Conservation (phyloP, 2,329 filamentous ascomycete genomes). For the Fusarium odoratissimum region DNA sequence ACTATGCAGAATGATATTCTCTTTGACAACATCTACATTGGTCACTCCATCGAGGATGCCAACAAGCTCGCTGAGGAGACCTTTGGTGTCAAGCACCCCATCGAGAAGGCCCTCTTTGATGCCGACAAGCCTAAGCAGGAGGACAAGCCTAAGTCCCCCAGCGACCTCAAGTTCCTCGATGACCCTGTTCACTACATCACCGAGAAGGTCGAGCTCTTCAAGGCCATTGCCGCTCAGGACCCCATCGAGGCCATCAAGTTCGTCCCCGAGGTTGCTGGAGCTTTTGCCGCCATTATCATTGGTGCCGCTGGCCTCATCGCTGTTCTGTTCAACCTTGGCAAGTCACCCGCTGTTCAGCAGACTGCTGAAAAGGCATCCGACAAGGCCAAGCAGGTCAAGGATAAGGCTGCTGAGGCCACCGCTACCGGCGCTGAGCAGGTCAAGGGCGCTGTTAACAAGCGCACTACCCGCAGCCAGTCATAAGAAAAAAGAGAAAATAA, state of each 20-base stretch:
- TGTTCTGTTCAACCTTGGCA: constrained; percentile 72
- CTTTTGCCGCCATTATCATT: constrained; percentile 76
- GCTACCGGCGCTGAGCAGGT: constrained; percentile 75
- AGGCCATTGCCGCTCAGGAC: constrained; percentile 83
- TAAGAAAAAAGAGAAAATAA: constrained; percentile 46
- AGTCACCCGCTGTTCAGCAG: constrained; percentile 79
- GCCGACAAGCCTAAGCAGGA: constrained; percentile 80
- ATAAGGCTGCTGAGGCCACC: constrained; percentile 71
- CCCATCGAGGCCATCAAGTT: constrained; percentile 87
- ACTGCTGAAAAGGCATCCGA: constrained; percentile 72
- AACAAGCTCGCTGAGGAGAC: constrained; percentile 89
- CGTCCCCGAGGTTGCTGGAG: constrained; percentile 90
- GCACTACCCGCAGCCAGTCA: constrained; percentile 67
- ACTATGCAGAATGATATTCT: constrained; percentile 99
- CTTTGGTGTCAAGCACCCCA: constrained; percentile 86
- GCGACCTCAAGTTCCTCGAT: constrained; percentile 87
- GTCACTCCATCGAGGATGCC: constrained; percentile 94
- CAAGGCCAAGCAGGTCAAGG: constrained; percentile 77
- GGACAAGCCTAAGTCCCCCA: constrained; percentile 74
- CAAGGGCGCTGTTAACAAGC: constrained; percentile 78
- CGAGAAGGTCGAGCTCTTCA: constrained; percentile 94
- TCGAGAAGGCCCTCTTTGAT: constrained; percentile 84
- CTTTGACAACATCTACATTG: constrained; percentile 99
- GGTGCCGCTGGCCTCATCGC: constrained; percentile 78
- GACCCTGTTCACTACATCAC: constrained; percentile 88